A percentile compares a stretch with the other conserved stretches of the same genome.
Conservation (phyloP, 257 asterid species). For the Solanum habrochaites region DNA sequence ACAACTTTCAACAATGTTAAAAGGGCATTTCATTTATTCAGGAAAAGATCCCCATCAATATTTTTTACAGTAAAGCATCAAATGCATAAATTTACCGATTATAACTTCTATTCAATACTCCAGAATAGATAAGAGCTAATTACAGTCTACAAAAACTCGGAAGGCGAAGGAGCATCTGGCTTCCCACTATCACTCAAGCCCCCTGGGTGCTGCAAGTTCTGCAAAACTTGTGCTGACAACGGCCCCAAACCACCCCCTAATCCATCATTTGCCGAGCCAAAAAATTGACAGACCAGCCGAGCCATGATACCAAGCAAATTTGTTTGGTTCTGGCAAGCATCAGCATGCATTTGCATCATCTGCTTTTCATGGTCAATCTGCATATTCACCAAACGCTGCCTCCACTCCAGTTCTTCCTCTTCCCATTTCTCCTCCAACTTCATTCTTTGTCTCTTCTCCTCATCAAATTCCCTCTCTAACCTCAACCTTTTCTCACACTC, state of each 20-base stretch:
- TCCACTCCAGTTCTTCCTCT: constrained; percentile 86
- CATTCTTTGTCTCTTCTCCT: constrained; percentile 64
- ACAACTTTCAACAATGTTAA: background rate
- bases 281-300: constrained; percentile 62
- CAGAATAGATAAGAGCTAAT: background rate
- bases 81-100: background rate
- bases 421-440: constrained; percentile 76
- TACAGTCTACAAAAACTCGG: constrained; percentile 57
- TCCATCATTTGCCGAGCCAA: constrained; percentile 66
- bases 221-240: constrained; percentile 68
- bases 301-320: constrained; percentile 66
- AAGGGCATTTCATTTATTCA: constrained; percentile 5
- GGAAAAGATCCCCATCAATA: constrained; percentile 2
- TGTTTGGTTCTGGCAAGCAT: constrained; percentile 79
- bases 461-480: constrained; percentile 47
- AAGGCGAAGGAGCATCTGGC: constrained; percentile 58
- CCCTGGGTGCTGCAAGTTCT: constrained; percentile 65
- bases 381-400: constrained; percentile 68
- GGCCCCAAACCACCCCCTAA: constrained; percentile 50
- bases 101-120: background rate
- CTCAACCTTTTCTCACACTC: constrained; percentile 50
- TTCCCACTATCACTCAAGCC: constrained; percentile 57
- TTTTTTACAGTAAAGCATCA: background rate
- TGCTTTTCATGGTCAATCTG: constrained; percentile 87
- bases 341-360: constrained; percentile 90